Percentiles rank a stretch among this genome's conserved stretches.
Evolutionary conservation across 805 yeast species (phyloP).

Genomic region (Brettanomyces custersianus): DNA sequence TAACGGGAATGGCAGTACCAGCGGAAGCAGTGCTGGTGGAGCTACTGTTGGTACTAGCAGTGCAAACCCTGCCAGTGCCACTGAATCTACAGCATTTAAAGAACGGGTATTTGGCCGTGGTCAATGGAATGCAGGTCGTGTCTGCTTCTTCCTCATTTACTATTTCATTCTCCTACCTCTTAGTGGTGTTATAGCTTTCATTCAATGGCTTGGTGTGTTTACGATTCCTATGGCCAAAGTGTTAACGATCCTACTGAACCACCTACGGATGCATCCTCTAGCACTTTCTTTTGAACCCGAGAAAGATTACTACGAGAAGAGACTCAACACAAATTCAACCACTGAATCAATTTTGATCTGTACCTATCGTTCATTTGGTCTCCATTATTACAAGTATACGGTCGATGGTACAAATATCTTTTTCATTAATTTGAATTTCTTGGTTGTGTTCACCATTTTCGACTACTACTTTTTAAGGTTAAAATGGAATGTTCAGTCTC

Average conservation of each 20-base stretch:
- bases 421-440: constrained; percentile 71
- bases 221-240: constrained; percentile 92
- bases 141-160: constrained; percentile 63
- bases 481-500: constrained; percentile 25
- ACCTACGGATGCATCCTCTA: constrained; percentile 82
- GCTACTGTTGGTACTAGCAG: constrained; percentile 1
- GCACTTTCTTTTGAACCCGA: constrained; percentile 72
- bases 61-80: not conserved
- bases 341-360: constrained; percentile 65
- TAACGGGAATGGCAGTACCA: not conserved
- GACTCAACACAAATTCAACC: constrained; percentile 22
- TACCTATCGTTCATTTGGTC: constrained; percentile 87
- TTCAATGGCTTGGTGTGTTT: constrained; percentile 79
- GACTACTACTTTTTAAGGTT: constrained; percentile 63
- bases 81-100: constrained; percentile 15
- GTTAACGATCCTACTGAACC: constrained; percentile 55
- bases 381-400: constrained; percentile 91
- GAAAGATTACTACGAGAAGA: constrained; percentile 33
- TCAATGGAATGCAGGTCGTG: constrained; percentile 77
- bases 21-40: not conserved
- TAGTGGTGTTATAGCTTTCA: constrained; percentile 39
- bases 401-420: constrained; percentile 94
- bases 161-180: constrained; percentile 67
- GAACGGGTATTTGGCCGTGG: constrained; percentile 82
- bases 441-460: constrained; percentile 74